A percentile compares a stretch with the other conserved stretches of the same genome.
phyloP scores from a whole-genome alignment of 768 basidiomycete genomes.

The Boletus reticuloceps region DNA sequence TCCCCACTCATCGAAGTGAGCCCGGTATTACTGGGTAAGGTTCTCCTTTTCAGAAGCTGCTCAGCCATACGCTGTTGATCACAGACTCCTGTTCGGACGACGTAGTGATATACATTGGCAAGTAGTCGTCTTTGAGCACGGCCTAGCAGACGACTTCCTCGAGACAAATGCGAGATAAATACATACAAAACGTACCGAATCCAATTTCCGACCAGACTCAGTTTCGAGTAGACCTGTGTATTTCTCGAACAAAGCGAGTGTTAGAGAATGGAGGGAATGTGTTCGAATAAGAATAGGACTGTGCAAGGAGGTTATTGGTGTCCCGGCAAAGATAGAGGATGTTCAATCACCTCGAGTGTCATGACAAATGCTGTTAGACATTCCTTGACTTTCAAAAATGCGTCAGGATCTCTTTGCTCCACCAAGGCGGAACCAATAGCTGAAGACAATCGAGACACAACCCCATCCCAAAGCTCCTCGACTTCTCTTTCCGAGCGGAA shows the following conservation, averaged over 20 bases:
- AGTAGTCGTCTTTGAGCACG: constrained; percentile 81
- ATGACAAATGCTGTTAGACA: constrained; percentile 81
- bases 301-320: constrained; percentile 6
- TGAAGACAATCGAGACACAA: constrained; percentile 69
- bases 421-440: constrained; percentile 72
- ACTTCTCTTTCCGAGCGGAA: constrained; percentile 92
- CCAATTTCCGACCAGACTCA: constrained; percentile 80
- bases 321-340: neutral
- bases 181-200: constrained; percentile 51
- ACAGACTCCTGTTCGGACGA: constrained; percentile 66
- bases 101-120: constrained; percentile 75
- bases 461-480: constrained; percentile 92
- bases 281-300: constrained; percentile 91
- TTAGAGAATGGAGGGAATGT: constrained; percentile 74
- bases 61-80: constrained; percentile 82
- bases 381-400: constrained; percentile 81
- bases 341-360: constrained; percentile 75
- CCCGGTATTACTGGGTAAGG: constrained; percentile 45
- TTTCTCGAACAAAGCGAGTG: constrained; percentile 87
- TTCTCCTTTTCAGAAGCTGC: constrained; percentile 59
- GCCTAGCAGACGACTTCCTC: constrained; percentile 47
- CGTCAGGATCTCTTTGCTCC: constrained; percentile 75
- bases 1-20: neutral
- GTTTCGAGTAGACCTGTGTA: constrained; percentile 80
- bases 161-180: neutral